Conservation (phyloP, 192 early-diverging fungal genomes). For the Coemansia guatemalensis region DNA sequence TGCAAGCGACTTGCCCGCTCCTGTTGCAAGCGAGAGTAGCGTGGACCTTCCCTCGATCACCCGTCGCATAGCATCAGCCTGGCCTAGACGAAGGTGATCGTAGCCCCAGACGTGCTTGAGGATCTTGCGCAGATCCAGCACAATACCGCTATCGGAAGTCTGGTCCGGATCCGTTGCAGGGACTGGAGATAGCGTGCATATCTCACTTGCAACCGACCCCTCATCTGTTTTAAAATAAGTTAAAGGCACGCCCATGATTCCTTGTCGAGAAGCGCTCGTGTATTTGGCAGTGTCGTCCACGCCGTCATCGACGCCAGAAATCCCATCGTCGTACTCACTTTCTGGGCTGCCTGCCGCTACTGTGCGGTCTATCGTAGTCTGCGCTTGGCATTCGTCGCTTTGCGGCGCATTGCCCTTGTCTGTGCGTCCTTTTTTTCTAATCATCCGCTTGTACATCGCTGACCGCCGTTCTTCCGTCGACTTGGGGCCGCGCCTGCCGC, state of each 20-base stretch:
- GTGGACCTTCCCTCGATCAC: slow-evolving; percentile 50
- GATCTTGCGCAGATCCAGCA: slow-evolving; percentile 51
- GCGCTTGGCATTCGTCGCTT: not conserved
- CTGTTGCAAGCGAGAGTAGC: slow-evolving; percentile 59
- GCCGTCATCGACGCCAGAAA: not conserved
- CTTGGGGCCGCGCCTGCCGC: slow-evolving; percentile 26
- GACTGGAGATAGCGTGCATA: not conserved
- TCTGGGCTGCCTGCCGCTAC: not conserved
- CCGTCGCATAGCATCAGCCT: slow-evolving; percentile 52
- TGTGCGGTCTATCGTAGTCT: not conserved
- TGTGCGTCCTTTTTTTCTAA: slow-evolving; percentile 6
- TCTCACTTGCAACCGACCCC: not conserved
- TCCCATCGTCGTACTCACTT: not conserved
- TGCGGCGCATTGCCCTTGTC: not conserved
- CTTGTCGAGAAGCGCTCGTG: not conserved
- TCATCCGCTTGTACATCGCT: slow-evolving; percentile 50
- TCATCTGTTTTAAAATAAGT: slow-evolving; percentile 1
- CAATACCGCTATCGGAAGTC: not conserved
- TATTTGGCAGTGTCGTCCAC: not conserved
- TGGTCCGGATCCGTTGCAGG: not conserved
- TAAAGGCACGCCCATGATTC: slow-evolving; percentile 4
- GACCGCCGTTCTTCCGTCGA: slow-evolving; percentile 40
- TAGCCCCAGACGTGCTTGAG: slow-evolving; percentile 54
- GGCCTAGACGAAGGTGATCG: slow-evolving; percentile 42
- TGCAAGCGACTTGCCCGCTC: slow-evolving; percentile 72